Evolutionary conservation across 306 rosid species (phyloP).

Genomic region (Pachyrhizus erosus): DNA sequence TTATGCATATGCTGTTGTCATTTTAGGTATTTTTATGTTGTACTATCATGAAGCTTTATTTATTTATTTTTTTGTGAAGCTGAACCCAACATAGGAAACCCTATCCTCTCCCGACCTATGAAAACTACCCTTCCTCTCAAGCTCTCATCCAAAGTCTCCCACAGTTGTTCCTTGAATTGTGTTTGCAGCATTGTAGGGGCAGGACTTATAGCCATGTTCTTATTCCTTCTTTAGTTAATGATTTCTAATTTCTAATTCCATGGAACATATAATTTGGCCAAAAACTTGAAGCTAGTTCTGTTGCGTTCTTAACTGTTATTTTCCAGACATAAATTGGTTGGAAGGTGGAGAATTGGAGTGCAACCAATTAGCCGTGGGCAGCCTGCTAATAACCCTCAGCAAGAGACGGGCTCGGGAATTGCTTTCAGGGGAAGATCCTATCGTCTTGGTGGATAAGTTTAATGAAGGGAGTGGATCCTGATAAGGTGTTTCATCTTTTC

Average conservation of each 20-base stretch:
- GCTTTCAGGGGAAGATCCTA: conserved; percentile 91
- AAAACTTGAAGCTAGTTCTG: conserved; percentile 37
- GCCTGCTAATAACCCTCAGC: conserved; percentile 53
- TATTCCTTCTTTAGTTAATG: conserved; percentile 11
- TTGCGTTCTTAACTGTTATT: conserved; percentile 54
- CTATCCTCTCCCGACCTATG: not conserved
- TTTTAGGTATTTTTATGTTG: conserved; percentile 26
- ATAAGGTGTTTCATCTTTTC: conserved; percentile 27
- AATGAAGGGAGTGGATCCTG: conserved; percentile 13
- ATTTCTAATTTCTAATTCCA: conserved; percentile 17
- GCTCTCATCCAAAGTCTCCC: not conserved
- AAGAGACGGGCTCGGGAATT: conserved; percentile 59
- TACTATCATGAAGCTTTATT: not conserved
- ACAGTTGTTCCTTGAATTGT: conserved; percentile 19
- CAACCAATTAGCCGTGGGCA: conserved; percentile 52
- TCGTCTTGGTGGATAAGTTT: conserved; percentile 62
- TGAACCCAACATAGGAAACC: conserved; percentile 11
- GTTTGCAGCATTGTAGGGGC: conserved; percentile 27
- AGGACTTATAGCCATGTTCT: not conserved
- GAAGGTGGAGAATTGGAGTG: conserved; percentile 84
- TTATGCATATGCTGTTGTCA: conserved; percentile 1
- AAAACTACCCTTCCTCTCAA: not conserved
- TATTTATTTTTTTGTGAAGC: not conserved
- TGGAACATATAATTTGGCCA: not conserved
- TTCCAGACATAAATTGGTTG: conserved; percentile 72